Conservation (phyloP, 257 asterid species). For the Penstemon eatonii region DNA sequence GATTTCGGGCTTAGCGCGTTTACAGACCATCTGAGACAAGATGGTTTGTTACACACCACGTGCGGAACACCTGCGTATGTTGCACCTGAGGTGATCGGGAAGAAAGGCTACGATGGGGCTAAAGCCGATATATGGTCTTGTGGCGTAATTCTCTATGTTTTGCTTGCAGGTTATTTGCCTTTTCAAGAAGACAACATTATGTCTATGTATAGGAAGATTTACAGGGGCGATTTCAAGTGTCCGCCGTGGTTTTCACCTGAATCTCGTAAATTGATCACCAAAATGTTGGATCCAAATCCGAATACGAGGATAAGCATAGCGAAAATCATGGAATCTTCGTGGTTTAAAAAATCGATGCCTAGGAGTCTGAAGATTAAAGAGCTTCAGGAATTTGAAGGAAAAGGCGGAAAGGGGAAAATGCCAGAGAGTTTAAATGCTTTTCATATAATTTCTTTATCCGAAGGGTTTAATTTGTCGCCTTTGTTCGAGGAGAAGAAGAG, state of each 20-base stretch:
- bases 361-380: slow-evolving; percentile 24
- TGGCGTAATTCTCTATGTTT: slow-evolving; percentile 49
- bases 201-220: slow-evolving; percentile 47
- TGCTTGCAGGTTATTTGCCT: slow-evolving; percentile 53
- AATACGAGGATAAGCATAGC: slow-evolving; percentile 38
- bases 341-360: slow-evolving; percentile 51
- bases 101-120: slow-evolving; percentile 56
- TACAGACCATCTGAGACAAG: slow-evolving; percentile 43
- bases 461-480: slow-evolving; percentile 55
- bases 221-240: slow-evolving; percentile 56
- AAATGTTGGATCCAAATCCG: slow-evolving; percentile 57
- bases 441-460: slow-evolving; percentile 54
- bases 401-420: slow-evolving; percentile 27
- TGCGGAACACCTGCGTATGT: slow-evolving; percentile 63
- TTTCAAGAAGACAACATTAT: slow-evolving; percentile 51
- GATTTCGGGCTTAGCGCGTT: slow-evolving; percentile 60
- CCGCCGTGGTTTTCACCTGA: slow-evolving; percentile 62
- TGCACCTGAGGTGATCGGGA: slow-evolving; percentile 57
- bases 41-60: slow-evolving; percentile 50
- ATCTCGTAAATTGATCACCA: slow-evolving; percentile 43
- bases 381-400: slow-evolving; percentile 25
- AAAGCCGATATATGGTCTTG: slow-evolving; percentile 66
- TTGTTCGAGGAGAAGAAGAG: slow-evolving; percentile 50
- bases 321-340: slow-evolving; percentile 45
- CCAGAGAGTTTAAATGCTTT: slow-evolving; percentile 49